phyloP scores from a whole-genome alignment of 768 basidiomycete genomes.

The Auricularia auricula-judae region DNA sequence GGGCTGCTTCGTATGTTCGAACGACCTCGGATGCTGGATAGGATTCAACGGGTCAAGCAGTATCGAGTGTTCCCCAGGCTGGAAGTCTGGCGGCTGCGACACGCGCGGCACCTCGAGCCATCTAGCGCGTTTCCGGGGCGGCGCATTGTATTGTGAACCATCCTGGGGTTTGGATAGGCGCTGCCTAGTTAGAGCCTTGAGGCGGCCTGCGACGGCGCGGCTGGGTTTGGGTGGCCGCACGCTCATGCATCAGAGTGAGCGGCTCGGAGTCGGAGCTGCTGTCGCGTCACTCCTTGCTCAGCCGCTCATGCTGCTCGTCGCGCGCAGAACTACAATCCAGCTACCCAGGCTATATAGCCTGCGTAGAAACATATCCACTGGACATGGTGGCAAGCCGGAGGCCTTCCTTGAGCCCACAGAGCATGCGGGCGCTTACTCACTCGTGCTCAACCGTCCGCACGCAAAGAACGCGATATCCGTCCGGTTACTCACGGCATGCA shows the following conservation, averaged over 20 bases:
- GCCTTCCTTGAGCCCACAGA: slow-evolving; percentile 13
- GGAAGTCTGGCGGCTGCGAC: background rate
- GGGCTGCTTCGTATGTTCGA: background rate
- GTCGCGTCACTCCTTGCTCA: no score
- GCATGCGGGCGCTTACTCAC: slow-evolving; percentile 51
- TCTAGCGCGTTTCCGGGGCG: background rate
- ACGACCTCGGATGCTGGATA: background rate
- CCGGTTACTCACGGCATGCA: slow-evolving; percentile 49
- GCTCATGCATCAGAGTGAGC: no score
- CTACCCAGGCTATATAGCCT: no score
- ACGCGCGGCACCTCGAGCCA: background rate
- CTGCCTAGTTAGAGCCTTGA: background rate
- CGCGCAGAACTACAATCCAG: no score
- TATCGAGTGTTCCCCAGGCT: background rate
- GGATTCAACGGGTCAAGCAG: background rate
- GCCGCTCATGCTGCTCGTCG: no score
- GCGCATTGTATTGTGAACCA: background rate
- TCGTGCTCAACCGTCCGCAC: slow-evolving; percentile 73
- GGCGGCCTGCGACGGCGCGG: background rate
- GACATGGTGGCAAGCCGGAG: slow-evolving; percentile 3
- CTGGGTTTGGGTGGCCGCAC: background rate
- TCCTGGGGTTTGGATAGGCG: background rate
- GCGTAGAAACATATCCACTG: no score
- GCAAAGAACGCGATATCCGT: slow-evolving; percentile 83
- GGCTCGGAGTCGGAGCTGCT: no score